Evolutionary conservation across 169 alveolate genomes (phyloP).

Genomic region (Eimeria acervulina): DNA sequence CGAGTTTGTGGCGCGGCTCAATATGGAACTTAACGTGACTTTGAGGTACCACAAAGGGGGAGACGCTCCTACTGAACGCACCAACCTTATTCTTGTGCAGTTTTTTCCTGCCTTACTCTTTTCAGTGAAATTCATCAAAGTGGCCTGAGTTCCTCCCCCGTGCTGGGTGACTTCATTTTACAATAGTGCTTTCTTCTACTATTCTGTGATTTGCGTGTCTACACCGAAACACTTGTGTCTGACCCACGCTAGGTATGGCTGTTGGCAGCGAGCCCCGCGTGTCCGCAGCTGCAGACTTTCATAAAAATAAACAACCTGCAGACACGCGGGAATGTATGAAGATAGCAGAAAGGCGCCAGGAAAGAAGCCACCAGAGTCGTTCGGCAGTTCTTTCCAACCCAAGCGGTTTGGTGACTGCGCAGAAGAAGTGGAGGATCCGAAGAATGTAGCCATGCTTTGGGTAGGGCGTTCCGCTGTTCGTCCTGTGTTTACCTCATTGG

Average conservation of each 20-base stretch:
- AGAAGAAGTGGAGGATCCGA: not conserved
- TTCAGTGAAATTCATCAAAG: not conserved
- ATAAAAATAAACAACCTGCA: not conserved
- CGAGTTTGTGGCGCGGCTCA: not conserved
- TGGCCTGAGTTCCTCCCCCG: not conserved
- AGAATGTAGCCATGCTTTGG: not conserved
- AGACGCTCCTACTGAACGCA: not conserved
- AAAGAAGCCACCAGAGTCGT: not conserved
- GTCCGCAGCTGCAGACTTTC: not conserved
- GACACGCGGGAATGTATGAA: not conserved
- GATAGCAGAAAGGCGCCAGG: not conserved
- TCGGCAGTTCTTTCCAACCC: not conserved
- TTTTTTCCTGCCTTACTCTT: not conserved
- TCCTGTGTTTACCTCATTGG: not conserved
- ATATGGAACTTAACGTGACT: not conserved
- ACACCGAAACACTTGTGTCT: not conserved
- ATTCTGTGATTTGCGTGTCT: not conserved
- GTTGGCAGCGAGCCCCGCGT: not conserved
- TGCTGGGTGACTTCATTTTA: not conserved
- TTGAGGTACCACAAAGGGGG: not conserved
- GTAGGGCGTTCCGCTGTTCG: not conserved
- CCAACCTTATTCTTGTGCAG: not conserved
- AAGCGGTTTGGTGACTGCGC: not conserved
- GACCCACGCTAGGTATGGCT: not conserved
- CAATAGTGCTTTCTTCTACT: not conserved